These are phyloP conservation scores for Aspergillus biplanus DNA, from an alignment of 495 filamentous ascomycete species.

Conservation along the genomic window DNA sequence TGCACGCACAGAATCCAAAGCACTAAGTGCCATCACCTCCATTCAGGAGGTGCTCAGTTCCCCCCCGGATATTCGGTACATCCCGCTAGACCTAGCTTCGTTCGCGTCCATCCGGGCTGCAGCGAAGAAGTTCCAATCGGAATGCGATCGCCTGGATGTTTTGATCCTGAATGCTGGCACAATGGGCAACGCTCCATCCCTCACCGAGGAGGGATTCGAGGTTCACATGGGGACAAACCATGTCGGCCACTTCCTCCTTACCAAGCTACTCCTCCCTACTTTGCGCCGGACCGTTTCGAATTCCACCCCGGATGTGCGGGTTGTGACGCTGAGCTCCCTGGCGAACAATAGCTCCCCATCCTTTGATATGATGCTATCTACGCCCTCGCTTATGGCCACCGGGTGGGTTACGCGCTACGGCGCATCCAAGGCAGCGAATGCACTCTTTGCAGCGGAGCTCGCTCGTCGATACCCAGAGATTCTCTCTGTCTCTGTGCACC, in stretches of 20 bases:
- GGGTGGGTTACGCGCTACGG: conserved; percentile 50
- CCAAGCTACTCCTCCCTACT: conserved; percentile 61
- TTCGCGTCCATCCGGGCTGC: conserved; percentile 56
- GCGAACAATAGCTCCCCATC: conserved; percentile 56
- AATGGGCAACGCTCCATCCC: conserved; percentile 53
- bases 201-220: conserved; percentile 68
- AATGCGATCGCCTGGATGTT: conserved; percentile 59
- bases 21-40: conserved; percentile 50
- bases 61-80: conserved; percentile 48
- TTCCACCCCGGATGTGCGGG: conserved; percentile 35
- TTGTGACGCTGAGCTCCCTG: conserved; percentile 28
- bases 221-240: conserved; percentile 75
- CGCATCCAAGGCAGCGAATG: conserved; percentile 65
- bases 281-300: conserved; percentile 47
- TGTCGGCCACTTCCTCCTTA: conserved; percentile 68
- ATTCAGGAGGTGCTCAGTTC: conserved; percentile 51
- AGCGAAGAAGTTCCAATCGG: conserved; percentile 47
- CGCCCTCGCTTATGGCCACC: conserved; percentile 18
- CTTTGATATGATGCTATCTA: conserved; percentile 47
- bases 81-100: conserved; percentile 55
- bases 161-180: conserved; percentile 74
- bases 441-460: conserved; percentile 65
- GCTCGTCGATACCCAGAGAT: conserved; percentile 60
- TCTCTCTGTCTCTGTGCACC: conserved; percentile 62
- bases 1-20: conserved; percentile 59